Base-by-base conservation (phyloP, 495 filamentous ascomycete species). In the Achaetomiella virescens region DNA sequence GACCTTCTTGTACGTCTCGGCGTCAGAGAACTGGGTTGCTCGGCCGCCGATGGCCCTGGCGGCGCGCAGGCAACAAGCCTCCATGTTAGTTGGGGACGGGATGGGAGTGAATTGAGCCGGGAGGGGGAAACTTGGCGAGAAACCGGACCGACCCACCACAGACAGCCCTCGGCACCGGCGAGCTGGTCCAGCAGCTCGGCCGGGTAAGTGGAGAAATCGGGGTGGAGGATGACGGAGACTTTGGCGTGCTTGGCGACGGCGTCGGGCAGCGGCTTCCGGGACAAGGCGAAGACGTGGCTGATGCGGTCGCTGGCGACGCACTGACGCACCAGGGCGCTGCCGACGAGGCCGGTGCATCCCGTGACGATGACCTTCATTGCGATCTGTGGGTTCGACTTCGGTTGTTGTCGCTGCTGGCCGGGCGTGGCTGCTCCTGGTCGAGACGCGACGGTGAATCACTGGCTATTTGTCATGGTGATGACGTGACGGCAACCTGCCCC, bases 331-430 rank as follows among this genome's bases (percentile, higher is more conserved):
- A 81, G 60, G 52, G 76, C 75, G 35, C 61, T 29, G 38, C 52
- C 52, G 11, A 82, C 71, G 58, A 77, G 76, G 53, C 82, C 81
- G 6, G 75, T 81, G 5, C 66, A 66, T 14, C 81, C 81, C 12
- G 74, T 70, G 18, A 84, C 65, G 48, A 83, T 75, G 54, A 80
- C 52, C 58, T 78, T 77, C 78, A 80, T 80, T 11, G 29, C 6
- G 12, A n/a, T n/a, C 11, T 2, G 5, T 38, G 36, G 27, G 3
- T 15, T 44, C 2, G 15, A 14, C 7, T 14, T n/a, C n/a, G 12
- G n/a, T 3, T n/a, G 11, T 41, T 5, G 18, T 15, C 17, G 15
- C 9, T 7, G 38, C n/a, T 6, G 8, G n/a, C 17, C 17, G 9
- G 36, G 10, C 12, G 15, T 38, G 36, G 36, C 36, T 14, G 15